Conservation (phyloP, 768 basidiomycete species). For the Russula earlei region DNA sequence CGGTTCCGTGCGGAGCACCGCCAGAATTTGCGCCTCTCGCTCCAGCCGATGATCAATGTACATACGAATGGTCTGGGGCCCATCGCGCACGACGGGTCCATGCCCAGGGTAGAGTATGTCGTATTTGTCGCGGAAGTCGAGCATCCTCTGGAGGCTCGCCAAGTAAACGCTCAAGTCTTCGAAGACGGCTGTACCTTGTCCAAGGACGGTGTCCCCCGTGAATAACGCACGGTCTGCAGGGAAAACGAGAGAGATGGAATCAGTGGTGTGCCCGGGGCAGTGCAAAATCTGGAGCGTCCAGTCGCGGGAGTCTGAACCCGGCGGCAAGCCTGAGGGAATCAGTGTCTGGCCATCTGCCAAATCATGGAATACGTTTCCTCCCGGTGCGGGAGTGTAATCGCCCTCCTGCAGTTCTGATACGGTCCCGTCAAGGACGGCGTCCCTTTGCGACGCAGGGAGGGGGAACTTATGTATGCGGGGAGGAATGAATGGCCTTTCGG, state of each 20-base stretch:
- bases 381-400: slow-evolving; percentile 36
- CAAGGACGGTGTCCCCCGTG: slow-evolving; percentile 86
- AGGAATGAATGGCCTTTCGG: slow-evolving; percentile 40
- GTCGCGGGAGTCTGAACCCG: slow-evolving; percentile 9
- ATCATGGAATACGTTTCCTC: slow-evolving; percentile 44
- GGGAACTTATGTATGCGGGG: slow-evolving; percentile 74
- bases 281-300: slow-evolving; percentile 56
- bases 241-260: slow-evolving; percentile 71
- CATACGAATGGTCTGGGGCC: slow-evolving; percentile 46
- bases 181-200: slow-evolving; percentile 85
- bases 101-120: slow-evolving; percentile 77
- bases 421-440: slow-evolving; percentile 33
- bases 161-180: slow-evolving; percentile 72
- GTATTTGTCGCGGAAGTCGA: slow-evolving; percentile 29
- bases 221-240: slow-evolving; percentile 67
- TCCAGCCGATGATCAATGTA: slow-evolving; percentile 79
- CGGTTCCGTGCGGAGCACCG: slow-evolving; percentile 33
- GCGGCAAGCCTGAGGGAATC: slow-evolving; percentile 24
- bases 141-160: slow-evolving; percentile 47
- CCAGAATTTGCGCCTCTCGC: slow-evolving; percentile 71
- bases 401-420: slow-evolving; percentile 34
- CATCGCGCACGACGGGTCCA: slow-evolving; percentile 66
- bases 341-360: slow-evolving; percentile 48
- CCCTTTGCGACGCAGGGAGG: slow-evolving; percentile 24
- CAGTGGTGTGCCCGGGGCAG: slow-evolving; percentile 85